A percentile compares a stretch with the other conserved stretches of the same genome.
phyloP scores from a whole-genome alignment of 768 basidiomycete species.

The Suillus subalutaceus region DNA sequence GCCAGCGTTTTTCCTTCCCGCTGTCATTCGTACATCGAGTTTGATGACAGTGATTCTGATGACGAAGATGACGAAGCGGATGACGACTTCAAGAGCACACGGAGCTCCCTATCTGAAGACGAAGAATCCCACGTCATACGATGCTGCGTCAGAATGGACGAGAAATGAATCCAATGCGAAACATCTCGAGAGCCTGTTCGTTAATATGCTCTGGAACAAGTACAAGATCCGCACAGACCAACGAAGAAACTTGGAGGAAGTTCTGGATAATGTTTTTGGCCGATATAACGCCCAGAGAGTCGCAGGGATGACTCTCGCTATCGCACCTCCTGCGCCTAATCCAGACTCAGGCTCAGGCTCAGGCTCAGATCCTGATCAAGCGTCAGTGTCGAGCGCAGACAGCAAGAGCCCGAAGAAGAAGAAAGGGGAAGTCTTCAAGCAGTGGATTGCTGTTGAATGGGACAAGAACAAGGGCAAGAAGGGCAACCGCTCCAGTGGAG shows the following conservation, averaged over 20 bases:
- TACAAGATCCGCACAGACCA: conserved; percentile 57
- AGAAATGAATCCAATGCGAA: conserved; percentile 41
- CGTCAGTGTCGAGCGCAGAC: conserved; percentile 29
- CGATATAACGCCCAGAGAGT: conserved; percentile 44
- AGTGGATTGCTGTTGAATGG: conserved; percentile 42
- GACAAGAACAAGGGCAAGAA: conserved; percentile 35
- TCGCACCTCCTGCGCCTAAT: conserved; percentile 49
- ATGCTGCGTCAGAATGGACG: conserved; percentile 42
- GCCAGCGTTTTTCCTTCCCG: background rate
- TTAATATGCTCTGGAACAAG: conserved; percentile 56
- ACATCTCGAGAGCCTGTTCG: conserved; percentile 60
- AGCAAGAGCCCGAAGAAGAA: conserved; percentile 26
- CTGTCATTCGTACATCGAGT: conserved; percentile 24
- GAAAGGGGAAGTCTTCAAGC: conserved; percentile 35
- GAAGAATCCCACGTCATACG: conserved; percentile 23
- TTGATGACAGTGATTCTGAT: conserved; percentile 18
- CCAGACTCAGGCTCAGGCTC: background rate
- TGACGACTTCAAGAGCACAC: conserved; percentile 36
- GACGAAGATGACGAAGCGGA: conserved; percentile 29
- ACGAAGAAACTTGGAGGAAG: conserved; percentile 47
- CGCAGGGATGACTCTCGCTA: conserved; percentile 53
- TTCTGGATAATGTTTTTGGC: conserved; percentile 56
- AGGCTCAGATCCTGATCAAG: conserved; percentile 18
- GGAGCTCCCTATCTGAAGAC: conserved; percentile 28
- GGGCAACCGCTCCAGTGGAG: conserved; percentile 30